phyloP scores from a whole-genome alignment of 257 asterid species.

The Linderniella brevidens region DNA sequence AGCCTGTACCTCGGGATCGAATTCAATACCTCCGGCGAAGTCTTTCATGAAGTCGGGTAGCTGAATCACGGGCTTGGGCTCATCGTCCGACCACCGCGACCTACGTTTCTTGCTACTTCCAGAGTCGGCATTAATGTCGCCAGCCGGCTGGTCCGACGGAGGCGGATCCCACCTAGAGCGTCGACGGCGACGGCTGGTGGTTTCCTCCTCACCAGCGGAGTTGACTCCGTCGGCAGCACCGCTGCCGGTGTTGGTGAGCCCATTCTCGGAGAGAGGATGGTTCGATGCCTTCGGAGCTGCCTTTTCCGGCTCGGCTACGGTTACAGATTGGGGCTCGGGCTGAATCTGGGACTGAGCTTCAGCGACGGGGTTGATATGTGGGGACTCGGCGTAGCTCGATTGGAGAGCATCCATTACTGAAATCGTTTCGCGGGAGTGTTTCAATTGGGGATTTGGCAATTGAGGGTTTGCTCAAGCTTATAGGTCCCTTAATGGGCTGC shows the following conservation, averaged over 20 bases:
- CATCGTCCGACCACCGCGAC: slow-evolving; percentile 94
- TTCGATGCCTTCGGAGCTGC: slow-evolving; percentile 29
- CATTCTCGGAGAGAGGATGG: slow-evolving; percentile 32
- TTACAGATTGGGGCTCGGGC: slow-evolving; percentile 15
- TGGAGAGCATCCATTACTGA: slow-evolving; percentile 76
- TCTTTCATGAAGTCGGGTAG: slow-evolving; percentile 82
- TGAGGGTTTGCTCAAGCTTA: too few species aligned
- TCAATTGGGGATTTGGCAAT: too few species aligned
- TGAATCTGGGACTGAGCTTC: slow-evolving; percentile 17
- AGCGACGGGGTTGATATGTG: slow-evolving; percentile 21
- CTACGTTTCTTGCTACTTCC: slow-evolving; percentile 62
- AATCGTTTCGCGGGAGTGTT: too few species aligned
- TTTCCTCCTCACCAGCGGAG: slow-evolving; percentile 90
- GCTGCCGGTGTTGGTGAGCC: slow-evolving; percentile 47
- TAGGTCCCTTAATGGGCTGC: not conserved
- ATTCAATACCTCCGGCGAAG: slow-evolving; percentile 73
- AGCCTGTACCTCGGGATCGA: slow-evolving; percentile 79
- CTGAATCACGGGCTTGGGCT: slow-evolving; percentile 62
- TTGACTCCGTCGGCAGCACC: slow-evolving; percentile 52
- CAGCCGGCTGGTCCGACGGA: slow-evolving; percentile 31
- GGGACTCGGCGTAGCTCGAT: slow-evolving; percentile 41
- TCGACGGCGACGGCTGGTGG: slow-evolving; percentile 52
- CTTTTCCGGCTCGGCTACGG: slow-evolving; percentile 15
- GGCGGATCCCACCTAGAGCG: slow-evolving; percentile 89
- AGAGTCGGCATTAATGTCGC: slow-evolving; percentile 24